phyloP scores from a whole-genome alignment of 768 basidiomycete genomes.

The Tricholoma hemisulphureum region DNA sequence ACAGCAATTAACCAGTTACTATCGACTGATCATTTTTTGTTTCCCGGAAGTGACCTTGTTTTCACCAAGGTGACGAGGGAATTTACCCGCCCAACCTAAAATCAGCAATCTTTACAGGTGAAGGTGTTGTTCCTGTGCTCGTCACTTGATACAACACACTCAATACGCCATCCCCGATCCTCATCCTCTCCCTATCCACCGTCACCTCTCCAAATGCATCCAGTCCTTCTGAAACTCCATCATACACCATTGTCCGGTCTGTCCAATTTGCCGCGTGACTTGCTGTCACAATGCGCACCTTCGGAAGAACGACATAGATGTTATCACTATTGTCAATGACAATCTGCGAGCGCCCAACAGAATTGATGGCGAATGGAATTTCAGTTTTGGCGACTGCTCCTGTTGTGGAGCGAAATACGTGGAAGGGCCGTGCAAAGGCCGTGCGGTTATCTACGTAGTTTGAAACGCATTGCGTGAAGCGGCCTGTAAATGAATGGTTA shows the following conservation, averaged over 20 bases:
- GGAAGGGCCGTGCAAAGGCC: constrained; percentile 40
- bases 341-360: constrained; percentile 47
- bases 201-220: constrained; percentile 48
- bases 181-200: constrained; percentile 40
- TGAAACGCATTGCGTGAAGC: constrained; percentile 46
- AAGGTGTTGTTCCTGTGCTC: constrained; percentile 42
- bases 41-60: too few relatives aligned
- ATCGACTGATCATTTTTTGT: too few relatives aligned
- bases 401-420: constrained; percentile 39
- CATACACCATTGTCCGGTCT: constrained; percentile 45
- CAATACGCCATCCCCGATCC: constrained; percentile 36
- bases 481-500: constrained; percentile 27
- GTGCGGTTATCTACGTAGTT: constrained; percentile 40
- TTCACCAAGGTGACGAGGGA: too few relatives aligned
- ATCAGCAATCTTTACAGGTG: constrained; percentile 40
- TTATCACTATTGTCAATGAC: constrained; percentile 42
- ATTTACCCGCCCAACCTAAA: constrained; percentile 37
- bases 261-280: constrained; percentile 45
- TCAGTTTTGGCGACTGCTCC: constrained; percentile 46
- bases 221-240: constrained; percentile 38
- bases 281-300: constrained; percentile 42
- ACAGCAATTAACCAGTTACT: too few relatives aligned
- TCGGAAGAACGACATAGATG: constrained; percentile 45
- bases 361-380: constrained; percentile 42
- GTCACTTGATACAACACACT: constrained; percentile 44